These are phyloP conservation scores for Leccinum subgranulosum DNA, from an alignment of 768 basidiomycete species.

Conservation along the genomic window DNA sequence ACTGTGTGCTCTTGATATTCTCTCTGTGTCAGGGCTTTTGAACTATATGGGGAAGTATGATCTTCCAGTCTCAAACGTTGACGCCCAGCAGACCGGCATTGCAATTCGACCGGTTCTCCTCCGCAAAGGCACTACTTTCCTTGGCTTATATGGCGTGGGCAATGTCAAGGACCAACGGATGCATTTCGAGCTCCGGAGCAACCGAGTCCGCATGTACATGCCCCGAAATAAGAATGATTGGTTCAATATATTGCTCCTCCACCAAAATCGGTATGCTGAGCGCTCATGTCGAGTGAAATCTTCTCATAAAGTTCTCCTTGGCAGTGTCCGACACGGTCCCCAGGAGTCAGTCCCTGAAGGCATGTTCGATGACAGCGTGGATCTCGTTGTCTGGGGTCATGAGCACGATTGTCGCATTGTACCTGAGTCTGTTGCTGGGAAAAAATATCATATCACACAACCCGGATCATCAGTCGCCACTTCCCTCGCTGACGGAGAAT, in stretches of 20 bases:
- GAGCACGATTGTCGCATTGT: slow-evolving; percentile 96
- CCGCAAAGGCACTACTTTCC: slow-evolving; percentile 77
- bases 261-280: slow-evolving; percentile 83
- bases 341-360: slow-evolving; percentile 94
- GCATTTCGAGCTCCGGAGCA: slow-evolving; percentile 93
- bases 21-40: slow-evolving; percentile 89
- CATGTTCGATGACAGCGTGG: slow-evolving; percentile 93
- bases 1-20: slow-evolving; percentile 89
- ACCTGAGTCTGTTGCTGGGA: slow-evolving; percentile 89
- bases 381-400: slow-evolving; percentile 97
- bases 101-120: slow-evolving; percentile 88
- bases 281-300: not conserved
- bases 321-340: slow-evolving; percentile 89
- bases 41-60: slow-evolving; percentile 99
- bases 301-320: slow-evolving; percentile 12
- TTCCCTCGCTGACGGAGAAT: slow-evolving; percentile 89
- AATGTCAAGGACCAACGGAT: slow-evolving; percentile 96
- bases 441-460: slow-evolving; percentile 88
- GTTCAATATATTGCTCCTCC: slow-evolving; percentile 93
- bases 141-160: slow-evolving; percentile 95
- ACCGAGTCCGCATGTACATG: slow-evolving; percentile 95
- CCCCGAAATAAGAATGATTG: slow-evolving; percentile 86
- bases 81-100: slow-evolving; percentile 67
- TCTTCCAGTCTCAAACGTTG: slow-evolving; percentile 69
- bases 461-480: slow-evolving; percentile 96